A percentile compares a stretch with the other conserved stretches of the same genome.
Evolutionary conservation across 2,329 filamentous ascomycete genomes (phyloP).

Genomic region (Botrytis tulipae): DNA sequence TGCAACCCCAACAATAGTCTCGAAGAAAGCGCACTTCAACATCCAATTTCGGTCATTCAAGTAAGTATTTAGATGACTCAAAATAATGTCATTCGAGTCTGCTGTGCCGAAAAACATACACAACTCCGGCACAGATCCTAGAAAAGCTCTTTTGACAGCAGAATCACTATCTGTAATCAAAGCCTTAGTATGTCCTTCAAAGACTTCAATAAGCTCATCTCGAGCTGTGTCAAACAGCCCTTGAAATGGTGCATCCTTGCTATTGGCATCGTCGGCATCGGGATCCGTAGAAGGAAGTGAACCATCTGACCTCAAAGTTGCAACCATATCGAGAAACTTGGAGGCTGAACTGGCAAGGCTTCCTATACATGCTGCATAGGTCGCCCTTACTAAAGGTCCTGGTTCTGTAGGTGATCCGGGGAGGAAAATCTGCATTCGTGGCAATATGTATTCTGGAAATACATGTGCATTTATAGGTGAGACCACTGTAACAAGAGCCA

Average conservation of each 20-base stretch:
- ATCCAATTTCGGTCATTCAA: constrained; percentile 96
- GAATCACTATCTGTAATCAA: constrained; percentile 84
- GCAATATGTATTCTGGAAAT: constrained; percentile 66
- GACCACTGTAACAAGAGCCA: constrained; percentile 84
- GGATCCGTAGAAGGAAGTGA: constrained; percentile 75
- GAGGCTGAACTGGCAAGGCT: constrained; percentile 83
- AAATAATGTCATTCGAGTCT: constrained; percentile 92
- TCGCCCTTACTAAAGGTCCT: constrained; percentile 74
- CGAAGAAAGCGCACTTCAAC: constrained; percentile 94
- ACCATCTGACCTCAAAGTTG: constrained; percentile 80
- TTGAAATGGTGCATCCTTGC: constrained; percentile 69
- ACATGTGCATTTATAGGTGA: constrained; percentile 73
- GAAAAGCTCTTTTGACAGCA: constrained; percentile 83
- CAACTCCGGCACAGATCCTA: constrained; percentile 85
- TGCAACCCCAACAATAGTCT: constrained; percentile 89
- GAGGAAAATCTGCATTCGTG: constrained; percentile 61
- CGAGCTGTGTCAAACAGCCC: constrained; percentile 87
- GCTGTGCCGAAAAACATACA: constrained; percentile 93
- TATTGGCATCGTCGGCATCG: constrained; percentile 70
- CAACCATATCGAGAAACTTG: constrained; percentile 85
- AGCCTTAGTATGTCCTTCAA: constrained; percentile 85
- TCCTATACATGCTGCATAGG: constrained; percentile 89
- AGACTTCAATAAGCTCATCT: constrained; percentile 74
- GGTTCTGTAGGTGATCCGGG: constrained; percentile 52
- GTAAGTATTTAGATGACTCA: constrained; percentile 96